Percentiles rank a stretch among this genome's conserved stretches.
Conservation (phyloP, 352 stramenopile species). For the Pythium guiyangense region DNA sequence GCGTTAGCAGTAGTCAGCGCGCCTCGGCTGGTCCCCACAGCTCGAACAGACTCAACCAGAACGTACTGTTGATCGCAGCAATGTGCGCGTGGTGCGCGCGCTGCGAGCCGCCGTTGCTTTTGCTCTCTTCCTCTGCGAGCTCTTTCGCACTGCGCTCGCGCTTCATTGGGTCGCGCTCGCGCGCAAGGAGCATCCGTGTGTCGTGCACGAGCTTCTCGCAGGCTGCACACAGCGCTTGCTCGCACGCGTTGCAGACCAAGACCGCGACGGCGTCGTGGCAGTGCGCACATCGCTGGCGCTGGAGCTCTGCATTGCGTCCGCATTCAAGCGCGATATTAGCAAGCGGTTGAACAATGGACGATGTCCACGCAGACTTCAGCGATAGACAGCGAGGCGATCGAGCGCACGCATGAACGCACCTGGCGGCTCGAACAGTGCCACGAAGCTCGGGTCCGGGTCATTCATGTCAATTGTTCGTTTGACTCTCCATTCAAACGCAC, state of each 20-base stretch:
- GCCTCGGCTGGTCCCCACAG: neutral
- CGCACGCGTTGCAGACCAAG: conserved; percentile 44
- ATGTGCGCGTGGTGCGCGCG: conserved; percentile 44
- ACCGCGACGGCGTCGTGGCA: conserved; percentile 34
- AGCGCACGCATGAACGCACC: conserved; percentile 11
- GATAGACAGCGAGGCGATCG: neutral
- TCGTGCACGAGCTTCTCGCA: conserved; percentile 23
- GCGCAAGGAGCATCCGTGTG: conserved; percentile 9
- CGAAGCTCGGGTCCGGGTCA: conserved; percentile 34
- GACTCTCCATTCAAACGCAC: no score
- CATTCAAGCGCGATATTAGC: neutral
- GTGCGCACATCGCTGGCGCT: conserved; percentile 30
- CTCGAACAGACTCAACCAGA: neutral
- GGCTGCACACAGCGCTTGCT: conserved; percentile 12
- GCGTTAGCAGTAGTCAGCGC: neutral
- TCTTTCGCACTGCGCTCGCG: neutral
- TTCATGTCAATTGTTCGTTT: conserved; percentile 16
- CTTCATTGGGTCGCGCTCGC: neutral
- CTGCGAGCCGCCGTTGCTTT: conserved; percentile 21
- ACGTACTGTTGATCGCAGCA: conserved; percentile 37
- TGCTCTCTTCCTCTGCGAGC: conserved; percentile 28
- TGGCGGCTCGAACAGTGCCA: conserved; percentile 22
- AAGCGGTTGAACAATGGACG: neutral
- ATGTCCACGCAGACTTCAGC: neutral
- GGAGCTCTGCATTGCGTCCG: conserved; percentile 28